These are phyloP conservation scores for Posidonia oceanica DNA, from an alignment of 116 monocot genomes.

Conservation along the genomic window DNA sequence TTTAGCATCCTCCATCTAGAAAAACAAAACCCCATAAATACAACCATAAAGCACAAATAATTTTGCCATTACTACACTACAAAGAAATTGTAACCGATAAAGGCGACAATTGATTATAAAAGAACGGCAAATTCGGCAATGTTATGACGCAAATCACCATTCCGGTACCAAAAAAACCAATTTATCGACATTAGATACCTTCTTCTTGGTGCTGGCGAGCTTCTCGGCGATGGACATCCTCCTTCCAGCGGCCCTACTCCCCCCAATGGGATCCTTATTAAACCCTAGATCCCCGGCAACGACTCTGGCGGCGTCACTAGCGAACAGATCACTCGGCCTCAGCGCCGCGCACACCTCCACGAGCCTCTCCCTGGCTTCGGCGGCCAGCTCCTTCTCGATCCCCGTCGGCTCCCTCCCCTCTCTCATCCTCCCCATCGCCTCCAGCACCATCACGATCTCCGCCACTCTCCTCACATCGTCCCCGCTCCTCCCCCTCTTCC, in stretches of 20 bases:
- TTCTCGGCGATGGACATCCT: conserved; percentile 71
- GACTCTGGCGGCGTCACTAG: conserved; percentile 67
- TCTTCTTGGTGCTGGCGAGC: conserved; percentile 53
- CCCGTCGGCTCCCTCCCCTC: conserved; percentile 56
- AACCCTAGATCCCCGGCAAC: conserved; percentile 82
- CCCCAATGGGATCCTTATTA: conserved; percentile 41
- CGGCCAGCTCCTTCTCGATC: conserved; percentile 55
- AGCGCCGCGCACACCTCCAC: conserved; percentile 37
- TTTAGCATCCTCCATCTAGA: conserved; percentile 9
- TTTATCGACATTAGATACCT: conserved; percentile 24
- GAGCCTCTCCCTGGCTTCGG: conserved; percentile 62
- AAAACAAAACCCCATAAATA: not conserved
- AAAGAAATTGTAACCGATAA: not conserved
- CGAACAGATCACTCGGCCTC: conserved; percentile 68
- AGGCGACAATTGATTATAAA: not conserved
- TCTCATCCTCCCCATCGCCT: conserved; percentile 78
- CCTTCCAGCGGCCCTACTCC: conserved; percentile 22
- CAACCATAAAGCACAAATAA: not conserved
- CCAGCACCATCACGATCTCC: conserved; percentile 92
- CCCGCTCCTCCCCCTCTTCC: conserved; percentile 7
- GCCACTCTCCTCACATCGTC: conserved; percentile 56
- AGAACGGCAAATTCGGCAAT: not conserved
- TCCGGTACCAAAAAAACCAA: not conserved
- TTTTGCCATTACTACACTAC: not conserved
- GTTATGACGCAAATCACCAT: not conserved